A percentile compares a stretch with the other conserved stretches of the same genome.
phyloP scores from a whole-genome alignment of 2,329 filamentous ascomycete genomes.

The Neoarthrinium moseri region DNA sequence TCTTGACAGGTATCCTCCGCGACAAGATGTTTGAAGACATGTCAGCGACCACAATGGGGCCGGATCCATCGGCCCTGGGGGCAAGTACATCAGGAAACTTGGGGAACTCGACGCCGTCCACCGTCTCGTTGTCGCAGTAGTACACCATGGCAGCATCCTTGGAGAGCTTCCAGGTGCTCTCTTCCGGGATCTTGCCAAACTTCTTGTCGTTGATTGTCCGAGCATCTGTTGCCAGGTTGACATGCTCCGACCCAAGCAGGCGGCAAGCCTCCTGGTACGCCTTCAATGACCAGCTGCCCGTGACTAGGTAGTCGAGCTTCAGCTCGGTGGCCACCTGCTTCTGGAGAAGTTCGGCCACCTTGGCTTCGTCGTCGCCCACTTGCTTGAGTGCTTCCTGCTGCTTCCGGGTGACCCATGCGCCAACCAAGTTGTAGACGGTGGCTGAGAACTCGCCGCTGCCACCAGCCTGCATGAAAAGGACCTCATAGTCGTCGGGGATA shows the following conservation, averaged over 20 bases:
- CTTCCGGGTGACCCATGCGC: slow-evolving; percentile 75
- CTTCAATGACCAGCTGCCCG: slow-evolving; percentile 88
- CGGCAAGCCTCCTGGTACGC: slow-evolving; percentile 80
- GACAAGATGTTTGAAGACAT: slow-evolving; percentile 95
- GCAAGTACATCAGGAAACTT: slow-evolving; percentile 64
- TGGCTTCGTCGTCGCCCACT: slow-evolving; percentile 47
- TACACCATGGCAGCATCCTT: slow-evolving; percentile 74
- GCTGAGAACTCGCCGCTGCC: slow-evolving; percentile 85
- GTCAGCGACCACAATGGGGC: slow-evolving; percentile 81
- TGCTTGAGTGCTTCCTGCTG: slow-evolving; percentile 58
- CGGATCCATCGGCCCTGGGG: slow-evolving; percentile 56
- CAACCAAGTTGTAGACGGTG: slow-evolving; percentile 79
- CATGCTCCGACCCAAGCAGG: slow-evolving; percentile 72
- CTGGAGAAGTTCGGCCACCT: slow-evolving; percentile 57
- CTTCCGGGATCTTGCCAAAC: slow-evolving; percentile 79
- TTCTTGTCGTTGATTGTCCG: slow-evolving; percentile 70
- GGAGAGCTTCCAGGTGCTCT: slow-evolving; percentile 74
- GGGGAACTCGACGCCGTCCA: slow-evolving; percentile 90
- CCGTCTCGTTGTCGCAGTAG: slow-evolving; percentile 91
- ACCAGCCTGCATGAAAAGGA: slow-evolving; percentile 85
- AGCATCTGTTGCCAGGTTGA: slow-evolving; percentile 76
- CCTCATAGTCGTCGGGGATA: slow-evolving; percentile 82
- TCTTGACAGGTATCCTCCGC: slow-evolving; percentile 70
- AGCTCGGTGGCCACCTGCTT: slow-evolving; percentile 68
- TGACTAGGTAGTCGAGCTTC: slow-evolving; percentile 86